Base-by-base conservation (phyloP, 2,329 filamentous ascomycete genomes). In the Orbilia blumenaviensis region DNA sequence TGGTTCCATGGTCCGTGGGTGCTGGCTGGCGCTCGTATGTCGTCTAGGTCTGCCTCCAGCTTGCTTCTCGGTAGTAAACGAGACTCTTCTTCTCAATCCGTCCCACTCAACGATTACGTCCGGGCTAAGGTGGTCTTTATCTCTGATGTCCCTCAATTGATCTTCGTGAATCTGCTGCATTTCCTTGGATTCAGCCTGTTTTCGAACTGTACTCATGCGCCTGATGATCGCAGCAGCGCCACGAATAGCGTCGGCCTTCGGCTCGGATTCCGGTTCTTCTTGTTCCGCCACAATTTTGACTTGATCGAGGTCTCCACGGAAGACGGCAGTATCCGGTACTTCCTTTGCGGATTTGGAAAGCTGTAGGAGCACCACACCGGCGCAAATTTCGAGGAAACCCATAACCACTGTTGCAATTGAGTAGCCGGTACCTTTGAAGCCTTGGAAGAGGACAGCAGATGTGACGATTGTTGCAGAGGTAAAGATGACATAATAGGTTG, bases 281-380 rank as follows among this genome's bases (percentile, higher is more conserved):
- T 97, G 93, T 80, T 97, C 92, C 52, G 92, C 94, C 77, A 98
- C 95, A 29, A 94, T 96, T 32, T 95, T 92, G 64, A 98, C 92
- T 85, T 99, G 94, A 81, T 98, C 92, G 61, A 99, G 87, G 81
- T 98, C 93, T 48, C 94, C 95, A 66, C 90, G 89, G 85, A 99
- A 97, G 41, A 99, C 90, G 32, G 94, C 93, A 0, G 93, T 87
- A 82, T 98, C 95, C 5, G 95, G 95, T 0, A 99, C 94, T 81
- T 99, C 94, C 82, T 98, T 99, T 80, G 95, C 92, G 0, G 94
- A 97, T 82, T 98, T 98, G 62, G 95, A 97, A n/a, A 99, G 88
- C 82, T 99, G 95, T 8, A 99, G 85, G 6, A 99, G 84, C 0
- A 98, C 90, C 4, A 98, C 95, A 0, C 95, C 95, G 0, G 93